Base-by-base conservation (phyloP, 805 yeast genomes). In the Kodamaea laetipori region DNA sequence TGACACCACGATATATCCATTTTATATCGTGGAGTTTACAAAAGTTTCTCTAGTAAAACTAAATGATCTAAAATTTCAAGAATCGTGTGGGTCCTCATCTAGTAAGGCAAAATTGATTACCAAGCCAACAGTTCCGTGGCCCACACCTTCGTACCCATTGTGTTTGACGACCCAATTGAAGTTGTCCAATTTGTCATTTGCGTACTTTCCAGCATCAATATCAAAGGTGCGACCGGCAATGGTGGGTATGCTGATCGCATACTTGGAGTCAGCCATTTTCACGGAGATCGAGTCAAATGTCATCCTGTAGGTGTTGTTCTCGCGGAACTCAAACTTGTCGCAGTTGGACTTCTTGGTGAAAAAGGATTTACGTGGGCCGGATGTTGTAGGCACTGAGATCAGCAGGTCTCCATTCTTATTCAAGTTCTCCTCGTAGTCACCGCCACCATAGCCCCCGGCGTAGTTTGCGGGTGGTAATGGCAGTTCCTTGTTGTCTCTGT, bases 271-370 rank as follows among this genome's bases (percentile, higher is more conserved):
- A 15, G 74, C 67, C 63, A 81, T 54, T 37, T 76, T 76, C 18
- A 82, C 53, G 41, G 72, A 73, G 19, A 77, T 76, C 2, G 85
- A 80, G 48, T 72, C 77, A 53, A 82, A 82, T 45, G 74, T 77
- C 43, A 82, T 67, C 16, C 56, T 51, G 48, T 81, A 82, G 4
- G 59, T 52, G 13, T 52, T 42, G 17, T 64, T 69, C 6, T 65
- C 56, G 16, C 61, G 45, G 50, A 78, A 80, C 1, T 47, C 54
- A 46, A 77, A 78, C 10, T 56, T 47, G 31, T 66, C 53, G 40
- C 81, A 67, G 39, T 71, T 57, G 0, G 57, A 53, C 9, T 55
- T 42, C 19, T 67, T 57, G 43, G 73, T 64, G 58, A 76, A 82
- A 49, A 57, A 72, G 41, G 60, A 65, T 50, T 71, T 73, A 16